Percentiles rank a stretch among this genome's conserved stretches.
phyloP scores from a whole-genome alignment of 148 eudicot genomes.

The Persicaria maculosa region DNA sequence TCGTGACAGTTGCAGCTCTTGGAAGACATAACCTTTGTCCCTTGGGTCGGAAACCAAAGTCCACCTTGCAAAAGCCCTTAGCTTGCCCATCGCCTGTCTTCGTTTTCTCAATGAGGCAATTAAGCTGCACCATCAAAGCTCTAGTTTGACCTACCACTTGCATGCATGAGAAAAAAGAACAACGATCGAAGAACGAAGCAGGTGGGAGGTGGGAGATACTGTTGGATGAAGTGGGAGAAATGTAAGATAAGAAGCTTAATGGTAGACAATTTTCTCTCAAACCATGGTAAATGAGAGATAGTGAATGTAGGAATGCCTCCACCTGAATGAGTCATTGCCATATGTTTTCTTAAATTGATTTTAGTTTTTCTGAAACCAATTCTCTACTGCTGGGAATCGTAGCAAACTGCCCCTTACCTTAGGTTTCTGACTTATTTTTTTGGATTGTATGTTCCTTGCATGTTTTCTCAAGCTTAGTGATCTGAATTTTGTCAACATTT shows the following conservation, averaged over 20 bases:
- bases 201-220: neutral
- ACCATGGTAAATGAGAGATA: neutral
- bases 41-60: no score
- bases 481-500: neutral
- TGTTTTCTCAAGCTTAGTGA: conserved; percentile 1
- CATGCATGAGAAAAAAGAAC: neutral
- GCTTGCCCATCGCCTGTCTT: no score
- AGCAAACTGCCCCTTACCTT: neutral
- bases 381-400: neutral
- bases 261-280: neutral
- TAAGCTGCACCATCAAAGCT: neutral
- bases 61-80: no score
- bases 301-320: neutral
- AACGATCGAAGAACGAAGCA: neutral
- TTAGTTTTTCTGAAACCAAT: neutral
- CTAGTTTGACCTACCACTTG: neutral
- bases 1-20: no score
- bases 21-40: no score
- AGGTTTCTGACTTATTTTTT: neutral
- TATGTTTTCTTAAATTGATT: neutral
- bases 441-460: neutral
- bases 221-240: neutral
- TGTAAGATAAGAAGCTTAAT: neutral
- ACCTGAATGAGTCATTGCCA: neutral
- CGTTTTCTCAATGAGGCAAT: no score